Percentiles rank a stretch among this genome's conserved stretches.
Evolutionary conservation across 768 basidiomycete species (phyloP).

Genomic region (Saitozyma sp.): DNA sequence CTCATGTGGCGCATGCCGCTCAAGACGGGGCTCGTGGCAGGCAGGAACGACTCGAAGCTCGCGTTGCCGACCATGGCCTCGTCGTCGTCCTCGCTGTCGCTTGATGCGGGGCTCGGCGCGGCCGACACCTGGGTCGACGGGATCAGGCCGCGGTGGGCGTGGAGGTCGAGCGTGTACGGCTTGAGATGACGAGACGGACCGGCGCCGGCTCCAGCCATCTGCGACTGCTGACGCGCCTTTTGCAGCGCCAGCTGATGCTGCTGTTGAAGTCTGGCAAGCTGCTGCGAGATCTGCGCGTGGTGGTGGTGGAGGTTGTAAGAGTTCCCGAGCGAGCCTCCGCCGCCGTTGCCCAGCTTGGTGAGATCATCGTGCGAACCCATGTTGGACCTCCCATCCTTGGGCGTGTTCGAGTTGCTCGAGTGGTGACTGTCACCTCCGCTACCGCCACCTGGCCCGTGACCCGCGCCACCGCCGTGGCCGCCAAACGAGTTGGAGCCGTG

Average conservation of each 20-base stretch:
- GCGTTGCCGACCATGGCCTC: conserved; percentile 20
- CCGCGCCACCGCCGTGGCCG: conserved; percentile 18
- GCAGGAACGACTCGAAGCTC: conserved; percentile 30
- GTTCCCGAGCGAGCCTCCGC: conserved; percentile 13
- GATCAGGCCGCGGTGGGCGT: conserved; percentile 21
- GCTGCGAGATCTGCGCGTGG: conserved; percentile 24
- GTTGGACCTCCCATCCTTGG: conserved; percentile 39
- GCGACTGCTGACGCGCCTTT: conserved; percentile 10
- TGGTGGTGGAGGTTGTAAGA: conserved; percentile 35
- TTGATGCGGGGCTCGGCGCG: conserved; percentile 39
- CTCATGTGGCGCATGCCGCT: conserved; percentile 52
- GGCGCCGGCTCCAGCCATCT: conserved; percentile 5
- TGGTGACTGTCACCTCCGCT: conserved; percentile 38
- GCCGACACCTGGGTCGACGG: conserved; percentile 46
- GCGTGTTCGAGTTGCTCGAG: conserved; percentile 48
- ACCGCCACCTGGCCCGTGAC: conserved; percentile 25
- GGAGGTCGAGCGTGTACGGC: conserved; percentile 38
- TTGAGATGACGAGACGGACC: conserved; percentile 12
- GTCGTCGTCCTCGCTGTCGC: conserved; percentile 50
- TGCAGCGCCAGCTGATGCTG: conserved; percentile 40
- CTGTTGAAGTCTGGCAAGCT: conserved; percentile 42
- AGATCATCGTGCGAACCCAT: conserved; percentile 46
- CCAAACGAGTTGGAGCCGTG: conserved; percentile 17
- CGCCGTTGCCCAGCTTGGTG: conserved; percentile 33
- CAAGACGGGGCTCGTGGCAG: conserved; percentile 52